Evolutionary conservation across 2,329 filamentous ascomycete genomes (phyloP).

Genomic region (Fusarium piperis): DNA sequence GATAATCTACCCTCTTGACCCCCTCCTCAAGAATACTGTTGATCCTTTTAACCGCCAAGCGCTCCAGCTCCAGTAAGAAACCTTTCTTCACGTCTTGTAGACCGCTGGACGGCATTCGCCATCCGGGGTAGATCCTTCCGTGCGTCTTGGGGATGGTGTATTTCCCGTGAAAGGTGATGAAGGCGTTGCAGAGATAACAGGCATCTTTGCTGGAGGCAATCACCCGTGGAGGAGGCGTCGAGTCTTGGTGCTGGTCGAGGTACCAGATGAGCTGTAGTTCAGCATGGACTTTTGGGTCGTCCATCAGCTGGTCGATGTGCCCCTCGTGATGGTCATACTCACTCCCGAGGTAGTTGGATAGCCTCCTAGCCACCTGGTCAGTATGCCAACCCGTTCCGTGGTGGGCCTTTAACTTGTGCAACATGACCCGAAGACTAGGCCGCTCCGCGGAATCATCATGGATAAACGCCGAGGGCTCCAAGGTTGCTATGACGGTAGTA

Average conservation of each 20-base stretch:
- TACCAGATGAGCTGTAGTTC: conserved; percentile 38
- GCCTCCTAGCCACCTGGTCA: neutral
- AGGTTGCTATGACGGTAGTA: neutral
- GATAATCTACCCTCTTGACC: neutral
- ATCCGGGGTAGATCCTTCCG: conserved; percentile 32
- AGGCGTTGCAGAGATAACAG: conserved; percentile 34
- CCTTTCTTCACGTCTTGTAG: neutral
- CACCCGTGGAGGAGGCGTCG: conserved; percentile 14
- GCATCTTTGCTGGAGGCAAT: conserved; percentile 36
- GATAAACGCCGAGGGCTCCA: neutral
- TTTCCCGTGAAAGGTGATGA: conserved; percentile 10
- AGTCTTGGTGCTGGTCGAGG: neutral
- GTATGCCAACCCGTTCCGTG: conserved; percentile 6
- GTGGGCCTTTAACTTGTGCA: neutral
- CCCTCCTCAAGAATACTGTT: neutral
- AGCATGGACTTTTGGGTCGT: conserved; percentile 25
- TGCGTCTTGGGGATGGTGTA: conserved; percentile 23
- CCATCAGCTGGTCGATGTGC: neutral
- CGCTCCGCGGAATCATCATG: neutral
- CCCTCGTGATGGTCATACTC: neutral
- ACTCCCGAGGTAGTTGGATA: neutral
- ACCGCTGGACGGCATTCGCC: conserved; percentile 13
- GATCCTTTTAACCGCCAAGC: neutral
- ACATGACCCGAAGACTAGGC: neutral
- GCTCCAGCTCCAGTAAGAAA: conserved; percentile 12